Percentiles rank a stretch among this genome's conserved stretches.
Evolutionary conservation across 2,329 filamentous ascomycete species (phyloP).

Genomic region (Fusarium hostae): DNA sequence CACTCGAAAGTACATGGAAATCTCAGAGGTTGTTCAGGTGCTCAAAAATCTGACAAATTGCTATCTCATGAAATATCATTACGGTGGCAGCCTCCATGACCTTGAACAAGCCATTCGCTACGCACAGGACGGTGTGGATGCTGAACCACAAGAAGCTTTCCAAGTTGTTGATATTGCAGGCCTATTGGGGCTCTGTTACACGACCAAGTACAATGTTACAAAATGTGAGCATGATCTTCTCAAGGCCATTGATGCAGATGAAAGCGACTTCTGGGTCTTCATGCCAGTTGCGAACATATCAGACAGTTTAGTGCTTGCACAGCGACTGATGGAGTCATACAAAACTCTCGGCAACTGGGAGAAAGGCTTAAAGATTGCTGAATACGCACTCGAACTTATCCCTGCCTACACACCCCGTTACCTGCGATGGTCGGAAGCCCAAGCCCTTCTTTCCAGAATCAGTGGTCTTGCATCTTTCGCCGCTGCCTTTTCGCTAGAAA

Average conservation of each 20-base stretch:
- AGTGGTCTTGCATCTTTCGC: not conserved
- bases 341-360: not conserved
- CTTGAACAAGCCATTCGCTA: rapidly evolving
- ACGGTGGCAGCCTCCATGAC: rapidly evolving
- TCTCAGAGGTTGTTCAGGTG: not conserved
- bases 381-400: not conserved
- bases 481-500: rapidly evolving
- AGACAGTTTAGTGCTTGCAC: not conserved
- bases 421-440: not conserved
- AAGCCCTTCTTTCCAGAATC: not conserved
- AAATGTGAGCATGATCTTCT: not conserved
- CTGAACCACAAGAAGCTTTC: rapidly evolving
- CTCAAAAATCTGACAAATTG: not conserved
- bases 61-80: rapidly evolving
- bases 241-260: not conserved
- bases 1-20: not conserved
- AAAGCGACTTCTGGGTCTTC: not conserved
- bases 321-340: not conserved
- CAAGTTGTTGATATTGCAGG: not conserved
- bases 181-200: not conserved
- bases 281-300: not conserved
- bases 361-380: not conserved
- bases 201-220: not conserved
- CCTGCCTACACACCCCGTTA: not conserved
- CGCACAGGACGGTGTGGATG: not conserved